phyloP scores from a whole-genome alignment of 192 early-diverging fungal species.

The Dissophora globulifera region DNA sequence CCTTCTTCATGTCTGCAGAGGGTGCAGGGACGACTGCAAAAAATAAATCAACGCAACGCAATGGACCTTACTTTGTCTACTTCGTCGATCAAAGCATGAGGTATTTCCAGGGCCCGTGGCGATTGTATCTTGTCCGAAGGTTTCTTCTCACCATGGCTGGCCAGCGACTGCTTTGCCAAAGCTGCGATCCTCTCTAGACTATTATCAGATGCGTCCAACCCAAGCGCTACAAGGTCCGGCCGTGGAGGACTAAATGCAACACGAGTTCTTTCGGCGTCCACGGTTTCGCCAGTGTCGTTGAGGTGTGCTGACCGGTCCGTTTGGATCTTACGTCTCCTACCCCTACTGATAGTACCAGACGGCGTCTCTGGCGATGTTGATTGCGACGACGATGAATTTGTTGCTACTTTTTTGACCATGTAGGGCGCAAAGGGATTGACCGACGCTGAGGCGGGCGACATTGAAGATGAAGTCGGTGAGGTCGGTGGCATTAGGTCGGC shows the following conservation, averaged over 20 bases:
- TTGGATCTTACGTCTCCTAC: slow-evolving; percentile 35
- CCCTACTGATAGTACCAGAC: slow-evolving; percentile 8
- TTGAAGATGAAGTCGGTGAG: not conserved
- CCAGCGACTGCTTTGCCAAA: slow-evolving; percentile 15
- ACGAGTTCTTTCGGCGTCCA: not conserved
- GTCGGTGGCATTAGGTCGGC: not conserved
- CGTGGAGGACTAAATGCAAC: slow-evolving; percentile 8
- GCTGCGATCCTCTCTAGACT: slow-evolving; percentile 13
- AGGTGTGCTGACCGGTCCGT: slow-evolving; percentile 13
- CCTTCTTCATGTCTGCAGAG: no score
- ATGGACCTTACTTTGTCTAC: slow-evolving; percentile 10
- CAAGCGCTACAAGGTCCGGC: not conserved
- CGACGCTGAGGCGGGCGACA: no score
- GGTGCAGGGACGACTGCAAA: not conserved
- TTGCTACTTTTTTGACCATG: slow-evolving; percentile 3
- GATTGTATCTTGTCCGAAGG: not conserved
- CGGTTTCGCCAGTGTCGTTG: not conserved
- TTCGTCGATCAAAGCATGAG: not conserved
- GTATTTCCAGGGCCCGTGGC: not conserved
- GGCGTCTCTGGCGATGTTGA: not conserved
- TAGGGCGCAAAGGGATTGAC: slow-evolving; percentile 19
- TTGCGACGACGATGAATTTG: not conserved
- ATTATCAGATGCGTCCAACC: not conserved
- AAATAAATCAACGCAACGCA: no score
- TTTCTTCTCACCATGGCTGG: slow-evolving; percentile 5